These are phyloP conservation scores for Tulasnella calospora DNA, from an alignment of 768 basidiomycete genomes.

Conservation along the genomic window DNA sequence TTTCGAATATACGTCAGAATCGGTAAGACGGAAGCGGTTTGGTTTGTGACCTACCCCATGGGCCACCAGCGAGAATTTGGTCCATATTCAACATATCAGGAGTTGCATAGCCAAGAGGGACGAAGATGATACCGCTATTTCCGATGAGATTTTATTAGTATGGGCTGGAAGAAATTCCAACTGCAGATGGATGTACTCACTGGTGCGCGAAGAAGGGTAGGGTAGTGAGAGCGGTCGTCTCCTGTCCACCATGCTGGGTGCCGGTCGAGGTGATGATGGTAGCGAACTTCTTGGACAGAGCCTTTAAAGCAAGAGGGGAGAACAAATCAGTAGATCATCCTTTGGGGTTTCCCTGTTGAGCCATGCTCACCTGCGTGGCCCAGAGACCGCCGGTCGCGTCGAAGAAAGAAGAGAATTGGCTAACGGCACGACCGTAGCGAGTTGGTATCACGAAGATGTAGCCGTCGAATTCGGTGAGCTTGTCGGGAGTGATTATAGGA, in stretches of 20 bases:
- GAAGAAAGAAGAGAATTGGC: constrained; percentile 40
- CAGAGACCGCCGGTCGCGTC: constrained; percentile 38
- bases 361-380: constrained; percentile 23
- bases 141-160: constrained; percentile 35
- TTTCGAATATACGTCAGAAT: background rate
- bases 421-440: constrained; percentile 40
- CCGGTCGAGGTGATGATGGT: constrained; percentile 38
- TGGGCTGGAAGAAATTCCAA: background rate
- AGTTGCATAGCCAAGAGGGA: constrained; percentile 36
- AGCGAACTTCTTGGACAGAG: constrained; percentile 38
- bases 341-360: background rate
- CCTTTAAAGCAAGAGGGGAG: constrained; percentile 28
- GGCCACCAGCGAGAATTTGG: constrained; percentile 36
- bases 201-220: constrained; percentile 24
- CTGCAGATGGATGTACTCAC: background rate
- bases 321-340: background rate
- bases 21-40: background rate
- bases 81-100: constrained; percentile 31
- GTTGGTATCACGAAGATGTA: constrained; percentile 35
- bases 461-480: constrained; percentile 36
- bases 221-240: constrained; percentile 40
- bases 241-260: constrained; percentile 39
- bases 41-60: constrained; percentile 36
- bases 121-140: constrained; percentile 34
- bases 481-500: constrained; percentile 38